Evolutionary conservation across 352 stramenopile species (phyloP).

Genomic region (Pythium angustatum): DNA sequence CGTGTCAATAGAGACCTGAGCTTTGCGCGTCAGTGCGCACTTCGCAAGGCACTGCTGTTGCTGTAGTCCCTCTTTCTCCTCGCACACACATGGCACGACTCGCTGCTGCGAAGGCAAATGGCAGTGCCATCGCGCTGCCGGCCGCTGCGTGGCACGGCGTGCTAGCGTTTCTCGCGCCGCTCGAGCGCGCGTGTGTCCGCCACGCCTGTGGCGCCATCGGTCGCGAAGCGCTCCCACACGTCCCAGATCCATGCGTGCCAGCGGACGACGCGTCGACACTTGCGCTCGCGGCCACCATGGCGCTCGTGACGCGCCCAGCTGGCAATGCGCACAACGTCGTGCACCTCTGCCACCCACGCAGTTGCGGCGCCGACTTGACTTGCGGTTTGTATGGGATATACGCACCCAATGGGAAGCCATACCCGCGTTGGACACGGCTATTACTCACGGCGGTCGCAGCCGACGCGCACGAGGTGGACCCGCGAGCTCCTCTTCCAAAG

Average conservation of each 20-base stretch:
- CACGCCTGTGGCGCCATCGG: not conserved
- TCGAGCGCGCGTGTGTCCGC: slow-evolving; percentile 12
- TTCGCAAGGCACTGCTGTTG: too few species aligned
- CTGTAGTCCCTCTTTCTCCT: not conserved
- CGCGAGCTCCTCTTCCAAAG: not conserved
- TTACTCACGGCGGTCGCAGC: not conserved
- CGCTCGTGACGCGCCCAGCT: not conserved
- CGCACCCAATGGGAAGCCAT: slow-evolving; percentile 7
- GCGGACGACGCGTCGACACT: not conserved
- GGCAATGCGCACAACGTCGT: too few species aligned
- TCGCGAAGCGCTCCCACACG: not conserved
- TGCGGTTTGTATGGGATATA: not conserved
- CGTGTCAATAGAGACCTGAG: too few species aligned
- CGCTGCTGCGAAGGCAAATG: not conserved
- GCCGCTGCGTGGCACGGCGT: not conserved
- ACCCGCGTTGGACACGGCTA: not conserved
- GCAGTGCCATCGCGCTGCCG: not conserved
- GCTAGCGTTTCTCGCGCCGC: slow-evolving; percentile 8
- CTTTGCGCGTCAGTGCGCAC: too few species aligned
- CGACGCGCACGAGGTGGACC: not conserved
- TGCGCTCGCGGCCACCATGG: not conserved
- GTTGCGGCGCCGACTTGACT: not conserved
- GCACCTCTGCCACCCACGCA: not conserved
- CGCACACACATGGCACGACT: not conserved
- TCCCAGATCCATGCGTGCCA: slow-evolving; percentile 1